Evolutionary conservation across 257 asterid species (phyloP), one percentile per base, ranked within the genome.

Genomic region (Datura wrightii): DNA sequence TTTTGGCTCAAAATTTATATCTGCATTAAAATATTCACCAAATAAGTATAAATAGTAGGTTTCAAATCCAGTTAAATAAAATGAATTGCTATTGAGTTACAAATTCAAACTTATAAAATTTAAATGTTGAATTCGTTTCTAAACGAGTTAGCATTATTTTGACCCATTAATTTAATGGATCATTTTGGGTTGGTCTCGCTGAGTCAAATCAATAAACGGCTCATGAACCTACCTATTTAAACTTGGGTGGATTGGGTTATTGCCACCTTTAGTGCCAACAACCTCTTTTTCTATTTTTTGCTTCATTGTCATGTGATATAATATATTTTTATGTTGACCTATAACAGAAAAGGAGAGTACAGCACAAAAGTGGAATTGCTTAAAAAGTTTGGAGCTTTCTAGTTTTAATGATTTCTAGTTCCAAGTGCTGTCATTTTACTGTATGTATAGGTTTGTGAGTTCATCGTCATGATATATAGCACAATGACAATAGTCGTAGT

Each of bases 401-500:
- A 74, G 4, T 74, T 24, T 13, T 46, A 3, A 74, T 19, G 42
- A 74, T 74, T 55, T 44, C 50, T 16, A 10, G 70, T 48, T 83
- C 9, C 11, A 55, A 65, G 85, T 55, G 79, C 80, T 67, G 71
- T 78, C 41, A 44, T 66, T 24, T 24, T 70, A 54, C 18, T 69
- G 31, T 24, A 24, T 24, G 31, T 24, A 24, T 24, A 24, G 31
- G 31, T 24, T 24, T 24, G 31, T 83, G 82, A 83, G 85, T 70
- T 83, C 85, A 83, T 54, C n/a, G 18, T 69, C 59, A 60, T 19
- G 66, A 59, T 4, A 2, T 7, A 16, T 67, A 67, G 81, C 60
- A 53, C 80, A 65, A 66, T 56, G 10, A 66, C 63, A n/a, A 62
- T 83, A 56, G 85, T 83, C 85, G 44, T 50, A 24, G 9, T 13